Percentiles rank a stretch among this genome's conserved stretches.
Conservation (phyloP, 306 rosid species). For the Medicago arabica region DNA sequence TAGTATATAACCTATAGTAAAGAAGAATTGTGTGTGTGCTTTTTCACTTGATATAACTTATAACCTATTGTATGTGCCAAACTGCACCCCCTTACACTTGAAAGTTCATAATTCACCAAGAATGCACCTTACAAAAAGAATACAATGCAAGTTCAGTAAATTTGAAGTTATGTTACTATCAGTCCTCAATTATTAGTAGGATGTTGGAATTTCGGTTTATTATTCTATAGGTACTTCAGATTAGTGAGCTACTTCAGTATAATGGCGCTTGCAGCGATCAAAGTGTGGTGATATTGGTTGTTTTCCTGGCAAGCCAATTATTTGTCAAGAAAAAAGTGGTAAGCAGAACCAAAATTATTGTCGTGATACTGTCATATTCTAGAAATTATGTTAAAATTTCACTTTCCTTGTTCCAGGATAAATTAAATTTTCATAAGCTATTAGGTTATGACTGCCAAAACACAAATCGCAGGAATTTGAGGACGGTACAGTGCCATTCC, state of each 20-base stretch:
- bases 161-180: background rate
- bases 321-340: slow-evolving; percentile 88
- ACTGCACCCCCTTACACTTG: background rate
- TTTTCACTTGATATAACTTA: slow-evolving; percentile 5
- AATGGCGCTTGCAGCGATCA: slow-evolving; percentile 75
- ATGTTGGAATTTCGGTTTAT: slow-evolving; percentile 11
- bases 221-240: slow-evolving; percentile 76
- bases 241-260: slow-evolving; percentile 84
- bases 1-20: background rate
- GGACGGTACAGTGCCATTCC: slow-evolving; percentile 49
- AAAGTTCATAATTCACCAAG: background rate
- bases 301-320: slow-evolving; percentile 86
- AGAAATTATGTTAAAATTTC: slow-evolving; percentile 13
- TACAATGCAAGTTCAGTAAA: background rate
- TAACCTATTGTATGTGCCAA: background rate
- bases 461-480: slow-evolving; percentile 52
- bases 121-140: background rate
- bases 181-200: background rate
- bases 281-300: slow-evolving; percentile 88
- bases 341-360: slow-evolving; percentile 36
- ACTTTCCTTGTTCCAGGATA: slow-evolving; percentile 55
- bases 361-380: slow-evolving; percentile 12
- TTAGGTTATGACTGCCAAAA: slow-evolving; percentile 67
- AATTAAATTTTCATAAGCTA: slow-evolving; percentile 83
- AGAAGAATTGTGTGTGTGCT: background rate